These are phyloP conservation scores for Silene coronaria DNA, from an alignment of 179 eudicot genomes.

Conservation along the genomic window DNA sequence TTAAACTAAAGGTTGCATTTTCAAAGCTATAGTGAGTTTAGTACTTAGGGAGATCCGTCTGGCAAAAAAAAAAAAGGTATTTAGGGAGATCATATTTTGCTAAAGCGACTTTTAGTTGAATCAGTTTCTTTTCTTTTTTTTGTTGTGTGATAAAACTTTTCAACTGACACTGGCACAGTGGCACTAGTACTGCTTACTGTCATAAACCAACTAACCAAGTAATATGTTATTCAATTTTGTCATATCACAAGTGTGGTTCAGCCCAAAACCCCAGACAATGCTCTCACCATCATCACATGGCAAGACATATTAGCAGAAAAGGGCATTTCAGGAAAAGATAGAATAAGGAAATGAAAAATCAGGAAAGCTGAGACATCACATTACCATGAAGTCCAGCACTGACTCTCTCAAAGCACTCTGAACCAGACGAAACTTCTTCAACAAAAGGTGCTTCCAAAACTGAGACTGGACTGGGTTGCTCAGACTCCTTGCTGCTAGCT, in stretches of 20 bases:
- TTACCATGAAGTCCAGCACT: slow-evolving; percentile 78
- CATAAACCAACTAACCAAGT: not conserved
- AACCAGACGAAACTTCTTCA: slow-evolving; percentile 72
- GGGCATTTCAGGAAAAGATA: not conserved
- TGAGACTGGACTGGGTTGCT: slow-evolving; percentile 81
- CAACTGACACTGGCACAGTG: not conserved
- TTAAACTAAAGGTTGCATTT: not conserved
- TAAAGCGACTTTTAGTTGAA: not conserved
- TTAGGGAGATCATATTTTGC: not conserved
- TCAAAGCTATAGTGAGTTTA: not conserved
- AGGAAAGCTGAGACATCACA: slow-evolving; percentile 14
- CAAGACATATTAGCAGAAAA: slow-evolving; percentile 1
- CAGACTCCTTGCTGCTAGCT: slow-evolving; percentile 61
- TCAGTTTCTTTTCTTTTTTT: not conserved
- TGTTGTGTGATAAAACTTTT: not conserved
- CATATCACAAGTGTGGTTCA: not conserved
- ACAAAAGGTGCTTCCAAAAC: slow-evolving; percentile 58
- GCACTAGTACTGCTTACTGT: not conserved
- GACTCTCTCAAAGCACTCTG: slow-evolving; percentile 88
- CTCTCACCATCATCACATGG: not conserved
- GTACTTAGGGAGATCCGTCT: not conserved
- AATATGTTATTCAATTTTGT: not conserved
- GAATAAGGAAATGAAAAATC: not conserved
- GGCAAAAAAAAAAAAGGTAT: too few relatives aligned
- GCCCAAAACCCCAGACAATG: not conserved